phyloP scores from a whole-genome alignment of 768 basidiomycete genomes.

The Lanmaoa pseudosensibilis region DNA sequence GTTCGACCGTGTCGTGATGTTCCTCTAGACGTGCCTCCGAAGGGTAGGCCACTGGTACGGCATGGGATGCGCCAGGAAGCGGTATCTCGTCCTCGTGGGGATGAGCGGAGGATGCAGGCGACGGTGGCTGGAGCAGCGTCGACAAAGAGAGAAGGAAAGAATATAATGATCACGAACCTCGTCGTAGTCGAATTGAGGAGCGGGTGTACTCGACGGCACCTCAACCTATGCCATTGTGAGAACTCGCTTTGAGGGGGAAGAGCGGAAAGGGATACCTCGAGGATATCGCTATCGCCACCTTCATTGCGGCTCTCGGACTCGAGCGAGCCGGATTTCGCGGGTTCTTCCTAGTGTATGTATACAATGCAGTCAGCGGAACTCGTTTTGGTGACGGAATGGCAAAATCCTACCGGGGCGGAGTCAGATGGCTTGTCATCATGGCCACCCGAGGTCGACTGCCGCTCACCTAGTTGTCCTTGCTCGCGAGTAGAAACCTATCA shows the following conservation, averaged over 20 bases:
- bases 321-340: too few relatives aligned
- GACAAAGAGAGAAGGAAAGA: background rate
- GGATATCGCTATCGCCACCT: too few relatives aligned
- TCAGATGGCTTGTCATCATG: background rate
- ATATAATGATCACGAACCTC: background rate
- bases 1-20: too few relatives aligned
- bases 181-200: background rate
- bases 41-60: too few relatives aligned
- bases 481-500: background rate
- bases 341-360: too few relatives aligned
- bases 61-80: too few relatives aligned
- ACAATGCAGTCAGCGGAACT: too few relatives aligned
- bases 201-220: background rate
- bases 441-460: background rate
- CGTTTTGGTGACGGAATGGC: background rate
- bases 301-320: background rate
- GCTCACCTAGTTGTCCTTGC: background rate
- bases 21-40: background rate
- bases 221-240: background rate
- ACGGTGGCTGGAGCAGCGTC: background rate
- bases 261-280: too few relatives aligned
- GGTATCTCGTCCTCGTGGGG: background rate
- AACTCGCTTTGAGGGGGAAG: too few relatives aligned
- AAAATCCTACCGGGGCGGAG: background rate
- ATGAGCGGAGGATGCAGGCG: background rate